Evolutionary conservation across 495 filamentous ascomycete genomes (phyloP), one percentile per base, ranked within the genome.

Genomic region (Xylaria acuta): DNA sequence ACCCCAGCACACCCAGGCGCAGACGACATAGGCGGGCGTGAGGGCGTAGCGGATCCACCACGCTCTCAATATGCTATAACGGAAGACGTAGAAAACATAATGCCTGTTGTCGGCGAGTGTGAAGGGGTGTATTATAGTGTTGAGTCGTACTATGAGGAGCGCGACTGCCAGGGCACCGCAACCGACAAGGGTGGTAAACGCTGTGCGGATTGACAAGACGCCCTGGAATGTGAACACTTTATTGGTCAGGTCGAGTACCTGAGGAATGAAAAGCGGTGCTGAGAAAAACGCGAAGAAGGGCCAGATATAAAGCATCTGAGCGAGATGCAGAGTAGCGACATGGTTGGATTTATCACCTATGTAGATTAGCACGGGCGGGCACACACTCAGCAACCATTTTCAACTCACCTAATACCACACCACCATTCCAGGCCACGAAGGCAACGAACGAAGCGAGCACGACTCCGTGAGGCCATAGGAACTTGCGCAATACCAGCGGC

Each of bases 241-340:
- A 32, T 30, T 27, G 3, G 38, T 59, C 1, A 71, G 5, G 27
- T 71, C 32, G 64, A 82, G 16, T 2, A 80, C 25, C 3, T 58
- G 40, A 4, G 88, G 85, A 22, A 91, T 70, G 9, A 95, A 76
- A 16, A 98, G 83, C 1, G 96, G 95, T 66, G 88, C 89, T 1
- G 95, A 97, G 85, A 97, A 97, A 85, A 97, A 97, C 43, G 86
- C 78, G 41, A 96, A 88, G 78, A 96, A 93, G 1, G 94, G 91
- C 91, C 94, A 95, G 76, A 98, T 90, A 79, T 99, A 99, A 43
- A 98, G 90, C 89, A 98, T 92, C 80, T 99, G 96, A 2, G 96
- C 86, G 54, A 97, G 79, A 76, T 99, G 97, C 25, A 98, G 79
- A 8, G 93, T 94, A 4, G 94, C 93, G 69, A 94, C 84, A 78